Base-by-base conservation (phyloP, 2,329 filamentous ascomycete genomes). In the Fusarium xyrophilum region DNA sequence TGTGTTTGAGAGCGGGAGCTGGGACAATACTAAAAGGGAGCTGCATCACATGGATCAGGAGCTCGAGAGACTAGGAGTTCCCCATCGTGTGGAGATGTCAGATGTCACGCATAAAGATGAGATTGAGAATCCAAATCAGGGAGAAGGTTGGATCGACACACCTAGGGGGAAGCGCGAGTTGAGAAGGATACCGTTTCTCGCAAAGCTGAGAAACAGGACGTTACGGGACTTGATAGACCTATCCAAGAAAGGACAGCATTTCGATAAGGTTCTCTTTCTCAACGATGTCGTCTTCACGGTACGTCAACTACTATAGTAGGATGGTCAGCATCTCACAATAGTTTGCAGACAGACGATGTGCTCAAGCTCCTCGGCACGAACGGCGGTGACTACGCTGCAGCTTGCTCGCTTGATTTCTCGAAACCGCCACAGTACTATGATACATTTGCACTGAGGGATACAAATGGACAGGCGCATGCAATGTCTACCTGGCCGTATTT, bases 1-100 rank as follows among this genome's bases (percentile, higher is more conserved):
- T 63, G 83, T 92, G 32, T 85, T 86, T 61, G 90, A 93, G 76
- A 90, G 87, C 70, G 90, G 90, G 8, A 91, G 88, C 74, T 88
- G 85, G 80, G 91, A 93, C 74, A 82, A 88, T 60, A 91, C 86
- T 21, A 92, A 92, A 76, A 83, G 80, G 19, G 86, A 85, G 10
- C 78, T 93, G 67, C 78, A 76, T 25, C 81, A 85, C 27, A 79
- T 93, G 30, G 88, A 90, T 60, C 69, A 65, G 2, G 77, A 84
- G 56, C 79, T 92, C 13, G 85, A 82, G 12, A 74, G 75, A 15
- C 70, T 86, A 19, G 82, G 84, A 2, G 85, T 91, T 5, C 77
- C 80, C 40, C 82, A 84, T 30, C 85, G 80, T 30, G 83, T 92
- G 27, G 80, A 85, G 6, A 74, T 89, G 9, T 88, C 88, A n/a